Evolutionary conservation across 2,329 filamentous ascomycete genomes (phyloP).

Genomic region (Volutella citrinella): DNA sequence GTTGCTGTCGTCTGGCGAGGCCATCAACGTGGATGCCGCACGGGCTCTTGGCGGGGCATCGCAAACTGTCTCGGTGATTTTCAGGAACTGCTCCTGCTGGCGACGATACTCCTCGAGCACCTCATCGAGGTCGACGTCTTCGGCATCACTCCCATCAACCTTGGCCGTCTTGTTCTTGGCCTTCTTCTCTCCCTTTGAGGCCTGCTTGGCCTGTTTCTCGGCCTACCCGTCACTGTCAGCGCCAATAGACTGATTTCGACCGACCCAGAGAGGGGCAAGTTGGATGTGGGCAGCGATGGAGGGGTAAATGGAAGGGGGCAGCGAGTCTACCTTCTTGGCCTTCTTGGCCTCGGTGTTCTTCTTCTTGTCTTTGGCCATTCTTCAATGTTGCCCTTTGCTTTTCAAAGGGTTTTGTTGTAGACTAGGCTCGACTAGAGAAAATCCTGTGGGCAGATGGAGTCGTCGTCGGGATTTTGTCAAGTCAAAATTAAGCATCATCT

Average conservation of each 20-base stretch:
- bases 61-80: conserved; percentile 78
- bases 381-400: conserved; percentile 2
- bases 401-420: conserved; percentile 6
- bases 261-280: conserved; percentile 15
- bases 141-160: conserved; percentile 77
- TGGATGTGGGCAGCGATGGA: conserved; percentile 5
- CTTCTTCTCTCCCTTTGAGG: conserved; percentile 88
- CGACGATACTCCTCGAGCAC: conserved; percentile 91
- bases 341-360: conserved; percentile 48
- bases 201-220: conserved; percentile 73
- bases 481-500: conserved; percentile 20
- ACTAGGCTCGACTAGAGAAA: conserved; percentile 15
- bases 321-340: conserved; percentile 43
- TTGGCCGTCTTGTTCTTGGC: conserved; percentile 68
- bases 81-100: conserved; percentile 90
- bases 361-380: conserved; percentile 54
- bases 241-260: conserved; percentile 12
- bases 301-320: conserved; percentile 15
- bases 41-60: conserved; percentile 73
- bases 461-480: conserved; percentile 23
- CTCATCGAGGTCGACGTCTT: conserved; percentile 89
- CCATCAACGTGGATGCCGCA: conserved; percentile 77
- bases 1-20: conserved; percentile 80
- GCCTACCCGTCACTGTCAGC: conserved; percentile 35
- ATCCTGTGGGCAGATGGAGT: conserved; percentile 24